phyloP scores from a whole-genome alignment of 805 yeast genomes.

The Cyberlindnera galapagoensis region DNA sequence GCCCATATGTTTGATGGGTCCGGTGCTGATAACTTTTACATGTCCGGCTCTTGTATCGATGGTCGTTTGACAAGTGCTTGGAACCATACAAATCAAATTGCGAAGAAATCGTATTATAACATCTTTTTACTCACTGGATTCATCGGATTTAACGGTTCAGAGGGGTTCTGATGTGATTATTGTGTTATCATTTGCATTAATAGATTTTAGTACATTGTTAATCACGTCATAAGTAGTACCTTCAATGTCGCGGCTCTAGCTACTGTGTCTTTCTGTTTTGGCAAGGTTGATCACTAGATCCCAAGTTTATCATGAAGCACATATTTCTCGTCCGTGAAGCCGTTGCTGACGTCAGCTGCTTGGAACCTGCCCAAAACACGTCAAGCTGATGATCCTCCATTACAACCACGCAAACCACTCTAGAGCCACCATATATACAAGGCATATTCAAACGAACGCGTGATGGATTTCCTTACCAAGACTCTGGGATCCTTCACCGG shows the following conservation, averaged over 20 bases:
- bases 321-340: too few relatives aligned
- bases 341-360: too few relatives aligned
- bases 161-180: constrained; percentile 52
- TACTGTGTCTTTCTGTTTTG: too few relatives aligned
- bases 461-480: constrained; percentile 65
- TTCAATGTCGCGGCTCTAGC: too few relatives aligned
- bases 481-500: constrained; percentile 55
- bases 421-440: background rate
- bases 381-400: too few relatives aligned
- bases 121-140: constrained; percentile 64
- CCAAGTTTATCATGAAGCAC: too few relatives aligned
- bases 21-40: constrained; percentile 78
- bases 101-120: constrained; percentile 57
- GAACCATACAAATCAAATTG: constrained; percentile 72
- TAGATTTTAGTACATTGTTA: too few relatives aligned
- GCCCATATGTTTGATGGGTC: constrained; percentile 62
- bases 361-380: too few relatives aligned
- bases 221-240: too few relatives aligned
- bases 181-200: too few relatives aligned
- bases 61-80: constrained; percentile 78
- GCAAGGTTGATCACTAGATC: too few relatives aligned
- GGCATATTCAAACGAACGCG: background rate
- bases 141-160: constrained; percentile 68
- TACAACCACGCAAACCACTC: constrained; percentile 1
- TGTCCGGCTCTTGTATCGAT: constrained; percentile 81